These are phyloP conservation scores for Plasmopara halstedii DNA, from an alignment of 352 stramenopile species.

Conservation along the genomic window DNA sequence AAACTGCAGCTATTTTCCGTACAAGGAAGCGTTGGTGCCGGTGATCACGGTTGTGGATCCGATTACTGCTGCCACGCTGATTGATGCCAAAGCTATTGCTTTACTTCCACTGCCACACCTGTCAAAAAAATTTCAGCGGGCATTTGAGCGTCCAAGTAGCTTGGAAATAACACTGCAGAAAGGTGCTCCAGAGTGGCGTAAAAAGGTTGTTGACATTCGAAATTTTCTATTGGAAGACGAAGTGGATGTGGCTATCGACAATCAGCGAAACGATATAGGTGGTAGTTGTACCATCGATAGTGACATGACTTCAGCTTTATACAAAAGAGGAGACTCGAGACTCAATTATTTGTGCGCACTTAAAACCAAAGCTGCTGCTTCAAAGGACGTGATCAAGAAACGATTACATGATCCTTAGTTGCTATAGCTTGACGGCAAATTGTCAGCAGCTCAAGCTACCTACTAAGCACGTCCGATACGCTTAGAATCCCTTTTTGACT, in stretches of 20 bases:
- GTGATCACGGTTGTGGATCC: conserved; percentile 51
- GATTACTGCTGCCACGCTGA: conserved; percentile 2
- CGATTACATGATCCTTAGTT: no score
- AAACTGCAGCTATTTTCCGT: conserved; percentile 62
- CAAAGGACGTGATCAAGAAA: conserved; percentile 1
- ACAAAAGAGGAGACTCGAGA: conserved; percentile 16
- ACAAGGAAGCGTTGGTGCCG: conserved; percentile 49
- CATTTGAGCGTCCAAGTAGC: conserved; percentile 12
- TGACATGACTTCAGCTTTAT: conserved; percentile 8
- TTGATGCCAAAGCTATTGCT: not conserved
- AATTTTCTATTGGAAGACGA: conserved; percentile 23
- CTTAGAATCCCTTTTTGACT: no score
- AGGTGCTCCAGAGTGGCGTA: conserved; percentile 5
- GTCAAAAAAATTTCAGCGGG: conserved; percentile 18
- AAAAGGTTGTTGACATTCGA: conserved; percentile 14
- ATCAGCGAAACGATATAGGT: not conserved
- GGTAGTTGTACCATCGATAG: not conserved
- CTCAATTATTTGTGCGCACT: conserved; percentile 18
- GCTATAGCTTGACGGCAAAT: not conserved
- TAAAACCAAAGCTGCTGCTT: conserved; percentile 8
- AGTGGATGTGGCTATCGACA: conserved; percentile 11
- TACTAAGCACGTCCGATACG: no score
- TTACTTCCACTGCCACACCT: conserved; percentile 2
- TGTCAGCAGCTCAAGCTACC: no score
- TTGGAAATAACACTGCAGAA: not conserved